phyloP scores from a whole-genome alignment of 2,329 filamentous ascomycete species.

The Colletotrichum sp. region DNA sequence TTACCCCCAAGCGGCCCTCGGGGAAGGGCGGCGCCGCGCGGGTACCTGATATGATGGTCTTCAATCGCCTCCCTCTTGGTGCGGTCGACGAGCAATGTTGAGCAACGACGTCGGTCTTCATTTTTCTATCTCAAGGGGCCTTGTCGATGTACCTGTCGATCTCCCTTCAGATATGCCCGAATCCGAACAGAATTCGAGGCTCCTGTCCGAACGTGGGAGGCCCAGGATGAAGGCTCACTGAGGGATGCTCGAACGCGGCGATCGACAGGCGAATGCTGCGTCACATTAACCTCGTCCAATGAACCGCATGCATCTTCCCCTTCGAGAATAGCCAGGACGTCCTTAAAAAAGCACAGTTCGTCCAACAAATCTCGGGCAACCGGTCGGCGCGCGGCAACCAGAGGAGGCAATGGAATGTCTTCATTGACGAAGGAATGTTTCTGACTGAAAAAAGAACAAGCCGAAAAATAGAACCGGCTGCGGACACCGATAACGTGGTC shows the following conservation, averaged over 20 bases:
- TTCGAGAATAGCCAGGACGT: background rate
- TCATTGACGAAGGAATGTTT: conserved; percentile 1
- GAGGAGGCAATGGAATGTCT: background rate
- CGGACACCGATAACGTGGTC: background rate
- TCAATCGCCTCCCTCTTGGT: background rate
- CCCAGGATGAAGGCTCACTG: background rate
- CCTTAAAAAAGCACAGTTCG: background rate
- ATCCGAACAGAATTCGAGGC: background rate
- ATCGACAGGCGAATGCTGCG: conserved; percentile 9
- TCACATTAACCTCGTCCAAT: background rate
- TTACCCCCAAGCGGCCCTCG: background rate
- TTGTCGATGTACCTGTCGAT: conserved; percentile 16
- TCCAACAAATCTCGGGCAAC: background rate
- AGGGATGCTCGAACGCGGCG: conserved; percentile 10
- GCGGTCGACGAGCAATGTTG: background rate
- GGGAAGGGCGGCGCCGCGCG: background rate
- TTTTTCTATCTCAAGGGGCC: background rate
- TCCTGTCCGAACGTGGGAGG: background rate
- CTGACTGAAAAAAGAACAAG: background rate
- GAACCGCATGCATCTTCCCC: background rate
- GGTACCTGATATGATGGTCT: background rate
- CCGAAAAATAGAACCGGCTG: background rate
- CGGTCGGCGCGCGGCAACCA: conserved; percentile 2
- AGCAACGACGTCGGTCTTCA: background rate
- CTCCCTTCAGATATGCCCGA: conserved; percentile 2